These are phyloP conservation scores for Arctium minus DNA, from an alignment of 129 eudicot genomes.

Conservation along the genomic window DNA sequence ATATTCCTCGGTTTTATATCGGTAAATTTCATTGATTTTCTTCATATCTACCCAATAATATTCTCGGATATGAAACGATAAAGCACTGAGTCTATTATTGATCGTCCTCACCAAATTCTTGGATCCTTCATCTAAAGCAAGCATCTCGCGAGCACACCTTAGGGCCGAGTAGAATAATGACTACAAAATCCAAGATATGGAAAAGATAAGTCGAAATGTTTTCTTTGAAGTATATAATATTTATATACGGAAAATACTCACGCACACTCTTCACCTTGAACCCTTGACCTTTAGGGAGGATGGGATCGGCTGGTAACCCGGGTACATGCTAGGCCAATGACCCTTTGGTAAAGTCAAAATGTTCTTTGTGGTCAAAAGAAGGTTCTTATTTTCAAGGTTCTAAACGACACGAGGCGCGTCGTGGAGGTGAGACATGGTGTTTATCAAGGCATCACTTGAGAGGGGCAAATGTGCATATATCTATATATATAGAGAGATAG, in stretches of 20 bases:
- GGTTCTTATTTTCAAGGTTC: too few species aligned
- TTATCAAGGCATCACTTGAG: too few species aligned
- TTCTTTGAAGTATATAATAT: not conserved
- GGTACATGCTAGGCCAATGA: too few species aligned
- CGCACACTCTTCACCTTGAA: too few species aligned
- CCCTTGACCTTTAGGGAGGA: too few species aligned
- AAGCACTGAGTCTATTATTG: conserved; percentile 87
- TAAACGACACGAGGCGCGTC: too few species aligned
- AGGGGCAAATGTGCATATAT: too few species aligned
- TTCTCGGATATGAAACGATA: conserved; percentile 93
- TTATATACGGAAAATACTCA: too few species aligned
- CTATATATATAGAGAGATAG: too few species aligned
- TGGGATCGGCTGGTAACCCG: too few species aligned
- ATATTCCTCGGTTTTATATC: conserved; percentile 96
- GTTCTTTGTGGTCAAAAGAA: not conserved
- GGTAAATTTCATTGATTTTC: conserved; percentile 89
- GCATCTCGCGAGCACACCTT: conserved; percentile 95
- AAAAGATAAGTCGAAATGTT: not conserved
- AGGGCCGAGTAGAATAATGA: conserved; percentile 94
- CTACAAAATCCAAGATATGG: conserved; percentile 29
- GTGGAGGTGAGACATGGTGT: too few species aligned
- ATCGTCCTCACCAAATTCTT: conserved; percentile 80
- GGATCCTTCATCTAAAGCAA: conserved; percentile 74
- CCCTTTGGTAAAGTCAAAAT: not conserved
- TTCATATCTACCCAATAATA: conserved; percentile 96